phyloP scores from a whole-genome alignment of 2,329 filamentous ascomycete genomes.

The Furcasterigmium furcatum region DNA sequence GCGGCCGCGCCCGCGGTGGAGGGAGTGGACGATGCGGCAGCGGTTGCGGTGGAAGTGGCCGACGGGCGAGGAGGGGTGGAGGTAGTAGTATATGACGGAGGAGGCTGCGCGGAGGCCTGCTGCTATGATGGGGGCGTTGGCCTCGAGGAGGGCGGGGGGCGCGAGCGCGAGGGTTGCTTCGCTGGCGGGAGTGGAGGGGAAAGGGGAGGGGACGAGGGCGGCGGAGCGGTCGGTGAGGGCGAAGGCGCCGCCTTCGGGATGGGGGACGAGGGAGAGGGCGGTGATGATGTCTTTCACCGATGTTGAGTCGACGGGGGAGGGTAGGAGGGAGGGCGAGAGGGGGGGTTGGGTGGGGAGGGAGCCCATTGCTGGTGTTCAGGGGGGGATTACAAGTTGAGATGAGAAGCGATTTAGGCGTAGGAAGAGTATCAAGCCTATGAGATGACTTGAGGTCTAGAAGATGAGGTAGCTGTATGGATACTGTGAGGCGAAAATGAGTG shows the following conservation, averaged over 20 bases:
- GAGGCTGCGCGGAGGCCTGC: constrained; percentile 44
- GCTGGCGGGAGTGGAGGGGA: constrained; percentile 33
- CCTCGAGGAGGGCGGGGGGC: constrained; percentile 21
- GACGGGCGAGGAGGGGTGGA: constrained; percentile 51
- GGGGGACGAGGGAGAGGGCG: constrained; percentile 44
- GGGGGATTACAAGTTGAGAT: not conserved
- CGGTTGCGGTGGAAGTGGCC: constrained; percentile 63
- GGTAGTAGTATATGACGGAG: constrained; percentile 62
- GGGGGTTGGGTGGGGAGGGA: not conserved
- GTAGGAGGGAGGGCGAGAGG: constrained; percentile 6
- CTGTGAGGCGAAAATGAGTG: too few relatives aligned
- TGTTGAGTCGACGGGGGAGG: constrained; percentile 7
- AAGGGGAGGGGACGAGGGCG: constrained; percentile 52
- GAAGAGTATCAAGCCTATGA: too few relatives aligned
- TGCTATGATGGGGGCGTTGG: constrained; percentile 26
- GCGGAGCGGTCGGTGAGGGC: constrained; percentile 55
- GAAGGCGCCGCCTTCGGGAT: constrained; percentile 65
- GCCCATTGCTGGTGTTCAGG: not conserved
- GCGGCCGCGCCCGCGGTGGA: constrained; percentile 58
- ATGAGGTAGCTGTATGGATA: too few relatives aligned
- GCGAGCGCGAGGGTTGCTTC: constrained; percentile 28
- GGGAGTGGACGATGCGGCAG: constrained; percentile 60
- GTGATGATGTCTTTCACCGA: constrained; percentile 19
- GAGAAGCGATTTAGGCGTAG: too few relatives aligned
- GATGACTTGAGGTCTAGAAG: too few relatives aligned